Evolutionary conservation across 1,284 basidiomycete genomes (phyloP), one percentile per base, ranked within the genome.

Genomic region (Trametes sp.): DNA sequence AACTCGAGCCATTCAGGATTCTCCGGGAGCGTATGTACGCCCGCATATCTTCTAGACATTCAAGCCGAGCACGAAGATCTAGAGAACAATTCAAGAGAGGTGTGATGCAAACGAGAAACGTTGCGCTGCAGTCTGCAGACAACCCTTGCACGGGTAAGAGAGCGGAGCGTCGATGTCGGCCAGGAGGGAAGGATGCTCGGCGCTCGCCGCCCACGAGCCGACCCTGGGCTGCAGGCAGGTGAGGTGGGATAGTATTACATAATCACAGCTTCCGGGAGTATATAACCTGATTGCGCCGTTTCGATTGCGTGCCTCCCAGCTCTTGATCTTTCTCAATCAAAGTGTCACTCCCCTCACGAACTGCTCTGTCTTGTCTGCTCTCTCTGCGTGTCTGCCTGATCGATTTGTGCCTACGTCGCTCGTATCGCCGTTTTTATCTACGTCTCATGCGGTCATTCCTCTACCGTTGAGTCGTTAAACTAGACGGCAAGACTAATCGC

Each of bases 401-500:
- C 33, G 11, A 3, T 13, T 24, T 36, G 3, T 10, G 16, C 31
- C 8, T 35, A 33, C 23, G 2, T 4, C 21, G 42, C 42, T 38
- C 49, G 26, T 29, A 28, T 38, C 61, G 84, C 86, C 86, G 82
- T 77, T 82, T 80, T 65, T 88, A 89, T 89, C 87, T 85, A 87
- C 86, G 81, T 67, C 73, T 78, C 79, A 73, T 76, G 82, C 81
- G 82, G 71, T 33, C 62, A 41, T 49, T 69, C 68, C 69, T 59
- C 64, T 75, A 75, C 76, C 83, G 83, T 81, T 77, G 76, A 72
- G 80, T 76, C 82, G 87, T 87, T 89, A 89, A 89, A 89, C 87
- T 75, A 81, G 84, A 73, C 81, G 86, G 87, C 87, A 67, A 89
- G 67, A 89, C 50, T 29, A 54, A 28, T 72, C 62, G 55, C 52